phyloP scores from a whole-genome alignment of 208 protist genomes.

The Leishmania martiniquensis region DNA sequence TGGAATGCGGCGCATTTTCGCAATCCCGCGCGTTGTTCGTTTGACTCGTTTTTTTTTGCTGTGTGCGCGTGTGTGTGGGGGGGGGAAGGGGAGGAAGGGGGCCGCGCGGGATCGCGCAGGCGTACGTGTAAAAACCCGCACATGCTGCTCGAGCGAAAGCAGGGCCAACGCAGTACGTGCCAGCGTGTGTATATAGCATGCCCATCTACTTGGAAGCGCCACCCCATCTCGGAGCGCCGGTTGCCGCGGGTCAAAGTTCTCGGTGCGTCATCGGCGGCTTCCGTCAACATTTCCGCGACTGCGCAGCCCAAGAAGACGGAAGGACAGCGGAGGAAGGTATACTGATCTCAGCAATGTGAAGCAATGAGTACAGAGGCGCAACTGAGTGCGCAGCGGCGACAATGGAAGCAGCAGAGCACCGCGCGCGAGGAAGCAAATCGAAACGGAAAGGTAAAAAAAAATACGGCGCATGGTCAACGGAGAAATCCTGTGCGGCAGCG shows the following conservation, averaged over 20 bases:
- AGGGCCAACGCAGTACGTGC: neutral
- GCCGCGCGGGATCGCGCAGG: neutral
- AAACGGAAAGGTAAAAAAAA: no score
- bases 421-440: no score
- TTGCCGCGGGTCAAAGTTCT: neutral
- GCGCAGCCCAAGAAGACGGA: neutral
- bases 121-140: neutral
- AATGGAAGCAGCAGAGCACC: neutral
- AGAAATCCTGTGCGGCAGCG: no score
- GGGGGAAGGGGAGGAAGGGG: no score
- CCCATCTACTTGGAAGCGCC: neutral
- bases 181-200: neutral
- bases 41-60: constrained; percentile 1
- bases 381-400: no score
- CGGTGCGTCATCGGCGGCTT: neutral
- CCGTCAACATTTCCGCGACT: neutral
- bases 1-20: neutral
- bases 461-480: no score
- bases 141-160: neutral
- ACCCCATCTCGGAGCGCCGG: neutral
- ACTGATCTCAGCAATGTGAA: no score
- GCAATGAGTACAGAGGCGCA: neutral
- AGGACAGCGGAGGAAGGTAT: neutral
- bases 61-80: no score
- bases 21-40: neutral